Base-by-base conservation (phyloP, 768 basidiomycete genomes). In the Lyophyllum decastes region DNA sequence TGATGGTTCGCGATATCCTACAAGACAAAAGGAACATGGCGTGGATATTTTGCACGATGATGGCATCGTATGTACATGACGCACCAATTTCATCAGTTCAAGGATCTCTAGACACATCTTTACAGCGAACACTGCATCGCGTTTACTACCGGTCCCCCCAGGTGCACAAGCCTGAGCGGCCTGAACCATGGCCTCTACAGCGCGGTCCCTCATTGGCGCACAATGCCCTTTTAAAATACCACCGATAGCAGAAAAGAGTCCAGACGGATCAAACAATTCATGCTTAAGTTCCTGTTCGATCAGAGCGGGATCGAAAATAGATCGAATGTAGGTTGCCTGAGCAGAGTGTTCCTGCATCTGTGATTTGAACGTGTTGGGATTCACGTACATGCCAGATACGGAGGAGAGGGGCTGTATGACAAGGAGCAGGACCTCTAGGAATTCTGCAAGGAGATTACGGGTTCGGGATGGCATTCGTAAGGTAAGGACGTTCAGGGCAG, bases 1-100 rank as follows among this genome's bases (percentile, higher is more conserved):
- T 96, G 95, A 74, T 96, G 95, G 70, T 97, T 97, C 25, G 95
- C 95, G 60, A 97, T 95, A 71, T 97, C 95, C 94, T 96, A 66
- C 41, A 40, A 27, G 12, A 30, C 16, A 19, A n/a, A 67, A 25
- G 26, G 60, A 60, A 49, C 54, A 61, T 50, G 21, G 35, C 62
- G 59, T 63, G 66, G 40, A 69, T 62, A 51, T 63, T 60, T 59
- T 34, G 55, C 48, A 40, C 48, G 45, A 68, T 54, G 33, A 27
- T 40, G 7, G 25, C 24, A 34, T 46, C 11, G 30, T 40, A 16
- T 49, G 16, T 22, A 55, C 45, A 53, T 50, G 27, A 62, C 91
- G 67, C 67, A 92, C 94, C 66, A 97, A 80, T 79, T 95, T 95
- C 95, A 97, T 96, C 58, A 95, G 82, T 75, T 96, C 95, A 38